Base-by-base conservation (phyloP, 2,329 filamentous ascomycete species). In the Escovopsis weberi region DNA sequence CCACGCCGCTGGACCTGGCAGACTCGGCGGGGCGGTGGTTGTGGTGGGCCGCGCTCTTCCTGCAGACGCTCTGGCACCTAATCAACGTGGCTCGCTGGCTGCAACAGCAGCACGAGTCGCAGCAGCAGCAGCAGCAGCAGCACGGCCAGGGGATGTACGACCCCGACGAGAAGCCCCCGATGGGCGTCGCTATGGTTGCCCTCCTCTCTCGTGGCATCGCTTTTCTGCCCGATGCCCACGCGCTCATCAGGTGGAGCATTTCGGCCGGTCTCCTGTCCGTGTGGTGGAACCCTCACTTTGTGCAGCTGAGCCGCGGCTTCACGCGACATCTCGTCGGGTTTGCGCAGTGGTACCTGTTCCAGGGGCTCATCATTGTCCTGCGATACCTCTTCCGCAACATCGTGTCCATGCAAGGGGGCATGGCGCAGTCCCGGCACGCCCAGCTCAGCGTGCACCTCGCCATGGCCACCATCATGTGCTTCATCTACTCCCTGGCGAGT, bases 281-380 rank as follows among this genome's bases (percentile, higher is more conserved):
- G 11, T 81, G 76, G 70, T 85, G 81, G 81, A 85, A 84, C 47
- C 78, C 79, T 0, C 72, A 71, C 45, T 74, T 83, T 49, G 68
- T 74, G 32, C 68, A 79, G 51, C 72, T 70, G 4, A 64, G 68
- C 32, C 66, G 72, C n/a, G 78, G 75, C 43, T 81, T 72, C 55
- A 73, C 67, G 26, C 69, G 63, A 47, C 77, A 74, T 44, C 65
- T 84, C 30, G 56, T 69, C 3, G 79, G 80, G 0, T 69, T 84
- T 11, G 63, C 66, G 4, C 69, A 75, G 41, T 82, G 82, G 69
- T 84, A 85, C 54, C 68, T 67, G 1, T 72, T 80, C 47, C 82
- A 87, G 53, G 55, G 69, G 2, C 55, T 81, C 30, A 67, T 78
- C 19, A 54, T 85, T 10, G 54, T 69, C 6, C 59, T 78, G 10